Evolutionary conservation across 108 stramenopile genomes (phyloP), one percentile per base, ranked within the genome.

Genomic region (Mediolabrus comicus): DNA sequence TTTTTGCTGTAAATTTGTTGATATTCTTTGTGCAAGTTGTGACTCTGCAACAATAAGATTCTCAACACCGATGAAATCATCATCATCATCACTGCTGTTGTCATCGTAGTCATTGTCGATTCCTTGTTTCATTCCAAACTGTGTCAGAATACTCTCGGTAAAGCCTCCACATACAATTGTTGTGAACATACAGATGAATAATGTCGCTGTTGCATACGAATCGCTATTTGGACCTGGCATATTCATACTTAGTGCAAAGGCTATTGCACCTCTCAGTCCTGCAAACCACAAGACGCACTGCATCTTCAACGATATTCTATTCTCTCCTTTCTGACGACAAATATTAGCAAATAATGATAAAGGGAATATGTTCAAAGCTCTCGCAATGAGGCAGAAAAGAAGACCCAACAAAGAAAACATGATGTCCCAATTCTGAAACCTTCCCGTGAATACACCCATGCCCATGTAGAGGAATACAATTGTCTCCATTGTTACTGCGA

Each of bases 401-500:
- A 97, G 60, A 1, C 89, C 95, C 55, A 94, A 62, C 0, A 94
- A 36, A 4, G 90, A 74, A 77, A 98, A 97, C 19, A 61, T 13
- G 22, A 89, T 31, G 67, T 96, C 82, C 82, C 85, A 97, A 27
- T 86, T 75, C 28, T 77, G 30, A 70, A 92, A 97, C 10, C 82
- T 69, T 9, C 92, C 92, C 6, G 96, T 98, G 64, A 98, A 98
- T 14, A 98, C 84, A 29, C 84, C 87, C 95, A 98, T 89, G 4
- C 98, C 98, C 97, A 98, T 97, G 82, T 98, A 98, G 12, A 97
- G 53, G 73, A 96, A 98, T 4, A 98, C 96, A 36, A 94, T 84
- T 16, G 93, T 96, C 65, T 98, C 98, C n/a, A 92, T 86, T 3
- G 95, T 75, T 4, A 85, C 86, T 3, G 96, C 94, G 35, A 98